Conservation (phyloP, 2,329 filamentous ascomycete species). For the Xylaria sp. region DNA sequence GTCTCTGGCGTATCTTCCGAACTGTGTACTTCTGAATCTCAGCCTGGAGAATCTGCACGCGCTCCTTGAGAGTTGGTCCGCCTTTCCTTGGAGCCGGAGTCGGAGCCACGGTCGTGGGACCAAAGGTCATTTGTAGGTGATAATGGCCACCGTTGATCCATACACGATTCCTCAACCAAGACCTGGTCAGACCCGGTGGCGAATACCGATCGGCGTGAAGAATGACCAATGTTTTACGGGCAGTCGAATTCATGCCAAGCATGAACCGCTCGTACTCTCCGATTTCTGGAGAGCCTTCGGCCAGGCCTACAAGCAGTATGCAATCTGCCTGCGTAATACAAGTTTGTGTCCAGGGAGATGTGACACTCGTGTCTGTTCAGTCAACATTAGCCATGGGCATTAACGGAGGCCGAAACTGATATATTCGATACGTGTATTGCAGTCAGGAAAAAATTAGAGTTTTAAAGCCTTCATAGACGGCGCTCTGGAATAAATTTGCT, state of each 20-base stretch:
- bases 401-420: background rate
- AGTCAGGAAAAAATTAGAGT: slow-evolving; percentile 73
- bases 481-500: slow-evolving; percentile 54
- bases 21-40: slow-evolving; percentile 99
- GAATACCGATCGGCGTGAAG: slow-evolving; percentile 90
- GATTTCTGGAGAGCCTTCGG: slow-evolving; percentile 85
- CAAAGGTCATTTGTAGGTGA: slow-evolving; percentile 94
- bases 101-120: slow-evolving; percentile 73
- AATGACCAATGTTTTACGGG: slow-evolving; percentile 87
- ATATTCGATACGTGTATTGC: slow-evolving; percentile 14
- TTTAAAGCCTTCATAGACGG: slow-evolving; percentile 57
- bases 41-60: slow-evolving; percentile 91
- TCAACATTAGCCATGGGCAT: slow-evolving; percentile 34
- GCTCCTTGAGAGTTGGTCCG: slow-evolving; percentile 83
- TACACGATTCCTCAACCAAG: slow-evolving; percentile 88
- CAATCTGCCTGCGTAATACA: slow-evolving; percentile 97
- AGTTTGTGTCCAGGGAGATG: slow-evolving; percentile 96
- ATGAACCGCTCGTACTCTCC: slow-evolving; percentile 97
- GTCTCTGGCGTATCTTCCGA: slow-evolving; percentile 82
- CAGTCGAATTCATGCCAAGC: slow-evolving; percentile 95
- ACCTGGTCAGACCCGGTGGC: slow-evolving; percentile 77
- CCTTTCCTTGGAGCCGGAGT: slow-evolving; percentile 76
- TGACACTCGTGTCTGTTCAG: slow-evolving; percentile 82
- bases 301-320: slow-evolving; percentile 88
- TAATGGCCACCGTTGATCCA: slow-evolving; percentile 99